Base-by-base conservation (phyloP, 805 yeast genomes). In the Pachysolen tannophilus region DNA sequence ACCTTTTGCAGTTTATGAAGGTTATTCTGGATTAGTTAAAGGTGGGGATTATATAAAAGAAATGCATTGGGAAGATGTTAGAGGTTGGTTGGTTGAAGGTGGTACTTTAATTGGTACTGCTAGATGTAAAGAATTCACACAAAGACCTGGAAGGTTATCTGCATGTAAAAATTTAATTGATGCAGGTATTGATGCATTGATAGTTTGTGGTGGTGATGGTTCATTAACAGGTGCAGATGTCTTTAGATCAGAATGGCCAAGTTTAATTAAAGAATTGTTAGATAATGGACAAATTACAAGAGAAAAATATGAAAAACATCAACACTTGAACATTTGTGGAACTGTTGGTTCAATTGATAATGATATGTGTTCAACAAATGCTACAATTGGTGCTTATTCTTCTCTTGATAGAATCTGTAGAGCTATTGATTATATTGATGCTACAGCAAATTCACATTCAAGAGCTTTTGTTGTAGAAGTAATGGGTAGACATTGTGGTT, bases 401-500 rank as follows among this genome's bases (percentile, higher is more conserved):
- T 75, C 88, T 1, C 63, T 82, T 40, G 87, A 76, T 39, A 64
- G 90, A 52, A 82, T 82, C 45, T 74, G 82, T 48, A 75, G 78
- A 50, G 75, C 78, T 58, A 73, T 82, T 43, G 94, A 82, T 58
- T 82, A 79, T 52, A 82, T 82, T 41, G 90, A 82, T 54, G 86
- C 88, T 17, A 82, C 94, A 17, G 94, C 94, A 17, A 72, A 73
- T 34, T 81, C 88, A 1, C 94, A 82, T 55, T 80, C 86, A 20
- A 64, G 94, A 53, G 92, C 90, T 4, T 82, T 82, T 50, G 84
- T 82, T 27, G 77, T 82, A 28, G 94, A 82, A 61, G 94, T 82
- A 14, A 82, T 82, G 94, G 94, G 94, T 41, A 69, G 94, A 58
- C 87, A 82, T 55, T 82, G 94, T 64, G 94, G 94, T 43, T 82